Evolutionary conservation across 768 basidiomycete species (phyloP), one percentile per base, ranked within the genome.

Genomic region (Naganishia kalamii): DNA sequence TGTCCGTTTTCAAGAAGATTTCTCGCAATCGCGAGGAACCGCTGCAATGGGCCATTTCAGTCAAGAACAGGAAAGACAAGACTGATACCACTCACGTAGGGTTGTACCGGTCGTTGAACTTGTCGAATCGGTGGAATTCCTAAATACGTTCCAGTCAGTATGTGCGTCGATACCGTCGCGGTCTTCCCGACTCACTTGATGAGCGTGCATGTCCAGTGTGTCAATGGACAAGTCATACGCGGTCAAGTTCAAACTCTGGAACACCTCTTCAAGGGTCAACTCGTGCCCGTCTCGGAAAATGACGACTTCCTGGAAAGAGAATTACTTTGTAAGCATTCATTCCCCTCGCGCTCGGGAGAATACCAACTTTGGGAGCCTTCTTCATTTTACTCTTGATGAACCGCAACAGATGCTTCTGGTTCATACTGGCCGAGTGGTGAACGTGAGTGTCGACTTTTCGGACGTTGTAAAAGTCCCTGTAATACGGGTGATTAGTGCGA

Each of bases 391-490:
- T 86, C 78, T 99, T 99, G 81, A 99, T 97, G 80, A 99, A 98
- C 10, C 96, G 90, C 13, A 99, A 81, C 21, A 99, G 80, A 80
- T 99, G 96, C 78, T 99, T 99, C 78, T 99, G 96, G 76, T 99
- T 99, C 93, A 98, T 97, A 79, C 90, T 90, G 67, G 93, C 96
- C 3, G 94, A 94, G 76, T 98, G 91, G 73, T 99, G 96, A 30
- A 99, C 90, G 78, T 99, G 96, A 8, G 96, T 99, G 75, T 99
- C 96, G 66, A 99, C 96, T 77, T 99, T 99, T 27, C 96, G 87
- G 57, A 92, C 83, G 75, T 99, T 99, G 80, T 99, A 99, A 71
- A 99, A 97, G 79, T 99, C 96, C 66, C 94, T 93, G 74, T n/a
- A 65, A 35, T 27, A 4, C 41, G n/a, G 6, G 8, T 2, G 40